A percentile compares a stretch with the other conserved stretches of the same genome.
Evolutionary conservation across 2,329 filamentous ascomycete genomes (phyloP).

Genomic region (Fusarium chuoi): DNA sequence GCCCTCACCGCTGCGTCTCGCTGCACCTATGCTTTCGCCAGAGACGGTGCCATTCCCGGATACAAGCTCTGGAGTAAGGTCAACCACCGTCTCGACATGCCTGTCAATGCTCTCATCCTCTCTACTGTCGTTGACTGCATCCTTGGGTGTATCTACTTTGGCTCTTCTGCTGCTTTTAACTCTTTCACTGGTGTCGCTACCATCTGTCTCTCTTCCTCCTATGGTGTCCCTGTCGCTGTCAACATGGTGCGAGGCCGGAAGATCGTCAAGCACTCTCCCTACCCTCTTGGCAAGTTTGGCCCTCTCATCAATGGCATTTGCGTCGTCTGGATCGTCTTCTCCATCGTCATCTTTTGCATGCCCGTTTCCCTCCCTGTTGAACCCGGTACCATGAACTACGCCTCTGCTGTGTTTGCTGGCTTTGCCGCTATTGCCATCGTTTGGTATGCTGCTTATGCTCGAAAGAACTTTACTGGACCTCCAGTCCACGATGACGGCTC

Average conservation of each 20-base stretch:
- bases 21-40: slow-evolving; percentile 80
- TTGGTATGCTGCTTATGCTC: slow-evolving; percentile 72
- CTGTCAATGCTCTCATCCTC: slow-evolving; percentile 74
- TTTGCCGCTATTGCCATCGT: slow-evolving; percentile 68
- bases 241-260: slow-evolving; percentile 73
- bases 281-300: slow-evolving; percentile 75
- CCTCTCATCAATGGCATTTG: slow-evolving; percentile 74
- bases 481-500: slow-evolving; percentile 21
- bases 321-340: slow-evolving; percentile 75
- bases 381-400: slow-evolving; percentile 71
- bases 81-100: slow-evolving; percentile 73
- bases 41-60: slow-evolving; percentile 79
- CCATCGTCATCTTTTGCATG: slow-evolving; percentile 81
- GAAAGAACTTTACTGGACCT: slow-evolving; percentile 72
- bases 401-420: slow-evolving; percentile 71
- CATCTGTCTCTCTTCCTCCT: slow-evolving; percentile 80
- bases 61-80: slow-evolving; percentile 74
- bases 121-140: slow-evolving; percentile 76
- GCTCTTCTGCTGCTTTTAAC: slow-evolving; percentile 80
- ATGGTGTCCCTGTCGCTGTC: slow-evolving; percentile 80
- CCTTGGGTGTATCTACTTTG: slow-evolving; percentile 82
- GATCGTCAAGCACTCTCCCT: slow-evolving; percentile 72
- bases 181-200: slow-evolving; percentile 83
- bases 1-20: slow-evolving; percentile 78
- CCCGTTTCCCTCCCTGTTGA: slow-evolving; percentile 69